A percentile compares a stretch with the other conserved stretches of the same genome.
phyloP scores from a whole-genome alignment of 1,284 basidiomycete genomes.

The Puccinia coronata region DNA sequence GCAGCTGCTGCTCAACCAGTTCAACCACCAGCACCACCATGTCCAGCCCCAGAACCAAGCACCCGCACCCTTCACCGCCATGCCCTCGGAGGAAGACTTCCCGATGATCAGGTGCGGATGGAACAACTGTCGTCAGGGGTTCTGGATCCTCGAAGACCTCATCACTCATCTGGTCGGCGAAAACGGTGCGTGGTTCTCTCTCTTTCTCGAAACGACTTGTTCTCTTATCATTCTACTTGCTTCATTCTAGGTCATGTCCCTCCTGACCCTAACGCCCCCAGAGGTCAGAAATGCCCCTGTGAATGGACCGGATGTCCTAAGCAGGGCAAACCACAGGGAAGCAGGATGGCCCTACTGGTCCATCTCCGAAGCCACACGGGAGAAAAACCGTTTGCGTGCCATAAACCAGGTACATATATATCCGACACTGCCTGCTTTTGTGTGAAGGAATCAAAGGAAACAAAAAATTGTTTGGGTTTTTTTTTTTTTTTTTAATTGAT shows the following conservation, averaged over 20 bases:
- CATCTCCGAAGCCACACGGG: slow-evolving; percentile 87
- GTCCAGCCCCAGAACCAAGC: not conserved
- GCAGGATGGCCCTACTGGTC: slow-evolving; percentile 79
- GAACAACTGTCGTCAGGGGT: slow-evolving; percentile 35
- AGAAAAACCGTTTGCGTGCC: slow-evolving; percentile 85
- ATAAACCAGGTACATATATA: slow-evolving; percentile 67
- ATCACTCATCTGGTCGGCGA: slow-evolving; percentile 37
- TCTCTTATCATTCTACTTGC: not conserved
- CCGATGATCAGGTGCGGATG: slow-evolving; percentile 48
- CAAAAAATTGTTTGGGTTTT: too few relatives aligned
- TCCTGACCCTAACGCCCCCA: slow-evolving; percentile 25
- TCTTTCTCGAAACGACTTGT: too few relatives aligned
- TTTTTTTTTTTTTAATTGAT: too few relatives aligned
- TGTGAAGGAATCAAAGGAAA: not conserved
- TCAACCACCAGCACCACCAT: not conserved
- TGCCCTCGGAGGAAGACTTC: slow-evolving; percentile 33
- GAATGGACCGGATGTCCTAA: slow-evolving; percentile 81
- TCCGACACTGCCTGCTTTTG: slow-evolving; percentile 6
- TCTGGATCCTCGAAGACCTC: slow-evolving; percentile 47
- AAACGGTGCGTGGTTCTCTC: slow-evolving; percentile 21
- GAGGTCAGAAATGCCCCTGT: slow-evolving; percentile 61
- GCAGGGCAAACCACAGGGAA: slow-evolving; percentile 76
- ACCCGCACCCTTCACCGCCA: not conserved
- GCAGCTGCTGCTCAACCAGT: not conserved
- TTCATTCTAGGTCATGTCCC: slow-evolving; percentile 23